Percentiles rank a stretch among this genome's conserved stretches.
Evolutionary conservation across 108 stramenopile species (phyloP).

Genomic region (Thalassiosira profunda): DNA sequence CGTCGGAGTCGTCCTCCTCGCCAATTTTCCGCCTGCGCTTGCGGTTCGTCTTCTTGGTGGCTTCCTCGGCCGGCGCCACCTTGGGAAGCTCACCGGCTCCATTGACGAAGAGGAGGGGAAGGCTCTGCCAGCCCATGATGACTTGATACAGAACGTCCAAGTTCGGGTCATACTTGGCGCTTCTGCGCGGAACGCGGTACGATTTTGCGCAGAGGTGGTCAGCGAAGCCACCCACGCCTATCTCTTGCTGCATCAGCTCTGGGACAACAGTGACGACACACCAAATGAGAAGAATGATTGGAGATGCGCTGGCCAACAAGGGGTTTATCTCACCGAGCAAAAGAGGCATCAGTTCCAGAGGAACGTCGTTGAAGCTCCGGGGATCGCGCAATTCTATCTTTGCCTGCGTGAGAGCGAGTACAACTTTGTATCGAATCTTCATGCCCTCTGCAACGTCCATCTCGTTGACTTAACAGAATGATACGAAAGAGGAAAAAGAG

Average conservation of each 20-base stretch:
- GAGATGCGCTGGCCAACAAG: no score
- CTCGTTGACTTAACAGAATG: not conserved
- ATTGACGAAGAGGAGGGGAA: not conserved
- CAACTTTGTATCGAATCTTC: constrained; percentile 1
- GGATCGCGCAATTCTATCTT: not conserved
- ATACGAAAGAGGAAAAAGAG: no score
- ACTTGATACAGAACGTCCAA: not conserved
- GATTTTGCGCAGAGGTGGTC: not conserved
- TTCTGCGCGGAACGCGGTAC: not conserved
- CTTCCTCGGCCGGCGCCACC: not conserved
- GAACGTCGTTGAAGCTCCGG: not conserved
- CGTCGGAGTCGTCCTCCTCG: constrained; percentile 2
- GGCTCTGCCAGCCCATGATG: not conserved
- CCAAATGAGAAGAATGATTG: no score
- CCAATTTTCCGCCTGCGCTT: constrained; percentile 3
- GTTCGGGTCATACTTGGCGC: no score
- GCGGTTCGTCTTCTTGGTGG: not conserved
- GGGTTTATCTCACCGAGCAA: no score
- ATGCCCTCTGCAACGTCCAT: not conserved
- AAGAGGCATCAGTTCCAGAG: not conserved
- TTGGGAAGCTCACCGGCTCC: not conserved
- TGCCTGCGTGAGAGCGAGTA: not conserved
- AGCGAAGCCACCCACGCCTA: not conserved
- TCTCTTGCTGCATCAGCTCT: not conserved
- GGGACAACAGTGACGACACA: no score